Base-by-base conservation (phyloP, 2,329 filamentous ascomycete species). In the Diaporthe ilicicola region DNA sequence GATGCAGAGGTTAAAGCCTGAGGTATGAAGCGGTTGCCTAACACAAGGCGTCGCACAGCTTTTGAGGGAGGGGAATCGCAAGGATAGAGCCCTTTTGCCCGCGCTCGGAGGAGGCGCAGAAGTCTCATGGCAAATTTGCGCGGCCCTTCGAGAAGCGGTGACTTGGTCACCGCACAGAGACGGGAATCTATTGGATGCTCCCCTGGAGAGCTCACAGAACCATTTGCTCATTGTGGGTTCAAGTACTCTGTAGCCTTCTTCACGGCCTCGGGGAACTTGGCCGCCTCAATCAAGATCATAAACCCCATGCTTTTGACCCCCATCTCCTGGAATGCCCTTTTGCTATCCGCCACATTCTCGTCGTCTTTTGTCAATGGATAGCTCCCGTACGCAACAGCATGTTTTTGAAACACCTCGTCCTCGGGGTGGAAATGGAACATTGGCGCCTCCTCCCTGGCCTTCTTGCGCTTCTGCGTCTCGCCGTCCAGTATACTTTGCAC, bases 401-500 rank as follows among this genome's bases (percentile, higher is more conserved):
- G 88, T 78, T 90, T 90, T 74, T 96, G 90, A 76, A 98, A 83
- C 65, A 95, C 89, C 84, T 98, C 96, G 78, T 99, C 96, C 83
- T 99, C 96, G 0, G 94, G 92, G 80, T 99, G 96, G 85, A 98
- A 99, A 82, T 95, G 97, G 82, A 94, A 97, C 42, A 89, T 85
- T 76, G 92, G 88, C 10, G 85, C 82, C 65, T 87, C 85, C 72
- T 88, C 82, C 79, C 87, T 88, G 70, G 86, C 81, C 79, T 88
- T 90, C 73, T 86, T 89, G 83, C 92, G 93, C 83, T 93, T 95
- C 76, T 85, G 83, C 82, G 89, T 90, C 76, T 87, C 86, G 74
- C 90, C 85, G 75, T 95, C 93, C 19, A 98, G 85, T 73, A 89
- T 90, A 1, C 94, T 97, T 76, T 91, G 91, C 37, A 98, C 89